phyloP scores from a whole-genome alignment of 257 asterid genomes.

The Coffea canephora region DNA sequence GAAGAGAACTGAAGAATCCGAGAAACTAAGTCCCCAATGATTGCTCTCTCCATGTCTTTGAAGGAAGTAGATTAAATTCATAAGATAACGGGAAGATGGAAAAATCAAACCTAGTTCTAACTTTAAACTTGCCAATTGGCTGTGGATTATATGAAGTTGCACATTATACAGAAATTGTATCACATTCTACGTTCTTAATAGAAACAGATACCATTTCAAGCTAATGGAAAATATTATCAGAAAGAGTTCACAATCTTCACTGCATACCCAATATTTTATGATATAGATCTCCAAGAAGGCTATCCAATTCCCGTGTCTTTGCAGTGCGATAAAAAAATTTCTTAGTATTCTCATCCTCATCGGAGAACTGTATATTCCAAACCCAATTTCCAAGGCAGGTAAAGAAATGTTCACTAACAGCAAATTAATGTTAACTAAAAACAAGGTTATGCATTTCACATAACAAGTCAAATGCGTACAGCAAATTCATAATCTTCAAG shows the following conservation, averaged over 20 bases:
- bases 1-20: slow-evolving; percentile 74
- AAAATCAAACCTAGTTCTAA: neutral
- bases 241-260: slow-evolving; percentile 13
- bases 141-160: neutral
- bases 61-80: slow-evolving; percentile 10
- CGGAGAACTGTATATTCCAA: slow-evolving; percentile 59
- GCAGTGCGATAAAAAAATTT: slow-evolving; percentile 82
- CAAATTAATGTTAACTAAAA: neutral
- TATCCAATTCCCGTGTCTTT: slow-evolving; percentile 87
- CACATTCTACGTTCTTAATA: neutral
- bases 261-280: slow-evolving; percentile 85
- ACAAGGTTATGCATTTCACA: slow-evolving; percentile 3
- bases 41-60: slow-evolving; percentile 97
- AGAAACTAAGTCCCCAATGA: slow-evolving; percentile 75
- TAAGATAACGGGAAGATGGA: neutral
- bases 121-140: neutral
- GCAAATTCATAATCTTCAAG: slow-evolving; percentile 91
- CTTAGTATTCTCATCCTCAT: slow-evolving; percentile 76
- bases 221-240: slow-evolving; percentile 12
- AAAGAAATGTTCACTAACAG: slow-evolving; percentile 15
- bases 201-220: slow-evolving; percentile 18
- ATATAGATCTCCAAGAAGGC: slow-evolving; percentile 90
- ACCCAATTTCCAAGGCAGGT: slow-evolving; percentile 28
- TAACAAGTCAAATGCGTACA: slow-evolving; percentile 44
- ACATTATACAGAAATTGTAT: neutral